Evolutionary conservation across 2,329 filamentous ascomycete genomes (phyloP).

Genomic region (Fusarium napiforme): DNA sequence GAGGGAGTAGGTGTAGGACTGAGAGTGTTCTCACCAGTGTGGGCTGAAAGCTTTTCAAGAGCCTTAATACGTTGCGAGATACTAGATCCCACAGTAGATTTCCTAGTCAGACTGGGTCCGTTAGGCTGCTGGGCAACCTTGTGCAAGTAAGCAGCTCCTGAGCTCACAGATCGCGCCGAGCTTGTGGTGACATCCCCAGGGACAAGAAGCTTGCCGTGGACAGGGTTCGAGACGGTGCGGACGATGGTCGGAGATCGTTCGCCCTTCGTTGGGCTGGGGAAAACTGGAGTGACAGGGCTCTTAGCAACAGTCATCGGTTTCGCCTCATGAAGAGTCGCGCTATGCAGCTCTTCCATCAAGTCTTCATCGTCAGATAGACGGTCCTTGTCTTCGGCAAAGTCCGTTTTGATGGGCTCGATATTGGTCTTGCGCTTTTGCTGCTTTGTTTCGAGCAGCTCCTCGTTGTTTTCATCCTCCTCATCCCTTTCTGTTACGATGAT

Average conservation of each 20-base stretch:
- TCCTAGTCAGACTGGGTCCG: conserved; percentile 64
- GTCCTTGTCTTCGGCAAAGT: conserved; percentile 49
- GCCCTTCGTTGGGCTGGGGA: conserved; percentile 51
- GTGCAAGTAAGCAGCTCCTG: conserved; percentile 66
- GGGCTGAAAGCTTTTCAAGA: conserved; percentile 78
- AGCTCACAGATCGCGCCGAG: conserved; percentile 65
- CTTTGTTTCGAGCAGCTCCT: conserved; percentile 29
- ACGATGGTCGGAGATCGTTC: conserved; percentile 44
- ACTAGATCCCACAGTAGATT: conserved; percentile 85
- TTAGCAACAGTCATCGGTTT: conserved; percentile 82
- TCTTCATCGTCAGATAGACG: conserved; percentile 78
- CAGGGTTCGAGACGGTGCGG: conserved; percentile 61
- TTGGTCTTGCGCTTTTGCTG: conserved; percentile 47
- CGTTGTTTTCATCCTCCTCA: background rate
- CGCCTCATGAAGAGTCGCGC: conserved; percentile 85
- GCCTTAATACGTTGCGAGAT: conserved; percentile 97
- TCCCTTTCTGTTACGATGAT: conserved; percentile 22
- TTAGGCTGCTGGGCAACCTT: conserved; percentile 63
- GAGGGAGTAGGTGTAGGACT: conserved; percentile 9
- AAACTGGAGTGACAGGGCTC: conserved; percentile 80
- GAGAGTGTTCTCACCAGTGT: conserved; percentile 41
- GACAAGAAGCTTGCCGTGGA: conserved; percentile 56
- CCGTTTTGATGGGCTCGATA: conserved; percentile 67
- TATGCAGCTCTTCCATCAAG: conserved; percentile 86
- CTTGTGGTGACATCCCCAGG: conserved; percentile 60